Evolutionary conservation across 2,329 filamentous ascomycete species (phyloP).

Genomic region (Penicillium sp.): DNA sequence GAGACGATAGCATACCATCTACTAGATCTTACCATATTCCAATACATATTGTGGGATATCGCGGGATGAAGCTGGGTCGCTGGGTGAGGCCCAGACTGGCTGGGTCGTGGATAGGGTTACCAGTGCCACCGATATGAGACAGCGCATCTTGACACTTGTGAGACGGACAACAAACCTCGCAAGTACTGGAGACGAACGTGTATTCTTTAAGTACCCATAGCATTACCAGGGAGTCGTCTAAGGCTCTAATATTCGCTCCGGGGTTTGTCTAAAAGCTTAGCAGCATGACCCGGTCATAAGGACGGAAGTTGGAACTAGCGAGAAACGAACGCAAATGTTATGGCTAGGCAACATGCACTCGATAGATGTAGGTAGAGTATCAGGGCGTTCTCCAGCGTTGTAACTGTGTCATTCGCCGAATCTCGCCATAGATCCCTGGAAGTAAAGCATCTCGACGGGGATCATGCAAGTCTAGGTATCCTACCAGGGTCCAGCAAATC

Average conservation of each 20-base stretch:
- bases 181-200: not conserved
- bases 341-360: too few relatives aligned
- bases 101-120: constrained; percentile 2
- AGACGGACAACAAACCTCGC: not conserved
- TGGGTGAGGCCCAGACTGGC: not conserved
- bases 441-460: not conserved
- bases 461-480: constrained; percentile 4
- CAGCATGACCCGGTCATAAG: constrained; percentile 9
- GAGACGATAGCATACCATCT: too few relatives aligned
- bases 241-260: not conserved
- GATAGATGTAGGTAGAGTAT: not conserved
- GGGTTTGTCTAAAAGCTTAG: constrained; percentile 1
- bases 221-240: not conserved
- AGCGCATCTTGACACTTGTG: constrained; percentile 8
- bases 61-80: constrained; percentile 11
- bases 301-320: not conserved
- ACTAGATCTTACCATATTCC: constrained; percentile 41
- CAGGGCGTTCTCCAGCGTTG: not conserved
- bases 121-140: constrained; percentile 9
- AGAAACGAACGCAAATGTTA: not conserved
- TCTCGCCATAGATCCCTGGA: not conserved
- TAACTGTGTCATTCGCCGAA: not conserved
- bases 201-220: not conserved
- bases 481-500: not conserved
- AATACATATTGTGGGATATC: constrained; percentile 45